Evolutionary conservation across 2,329 filamentous ascomycete genomes (phyloP).

Genomic region (Leptographium flavum): DNA sequence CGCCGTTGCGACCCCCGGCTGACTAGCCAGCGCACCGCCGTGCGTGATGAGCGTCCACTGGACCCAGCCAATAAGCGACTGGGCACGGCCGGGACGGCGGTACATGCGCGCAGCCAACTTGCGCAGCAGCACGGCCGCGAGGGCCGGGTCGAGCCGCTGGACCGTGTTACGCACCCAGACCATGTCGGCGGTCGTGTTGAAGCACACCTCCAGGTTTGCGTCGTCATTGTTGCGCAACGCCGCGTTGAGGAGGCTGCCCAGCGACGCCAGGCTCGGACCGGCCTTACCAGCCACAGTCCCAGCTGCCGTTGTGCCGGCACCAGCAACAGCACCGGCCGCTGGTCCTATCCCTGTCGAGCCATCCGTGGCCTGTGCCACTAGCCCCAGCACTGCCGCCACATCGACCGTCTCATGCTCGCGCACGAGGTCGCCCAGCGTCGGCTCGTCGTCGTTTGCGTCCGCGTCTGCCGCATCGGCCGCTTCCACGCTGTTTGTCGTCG

Average conservation of each 20-base stretch:
- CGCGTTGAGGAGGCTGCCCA: slow-evolving; percentile 86
- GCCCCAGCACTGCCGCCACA: slow-evolving; percentile 46
- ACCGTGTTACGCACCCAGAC: slow-evolving; percentile 76
- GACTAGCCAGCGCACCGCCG: slow-evolving; percentile 74
- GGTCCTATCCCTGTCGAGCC: background rate
- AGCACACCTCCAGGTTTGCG: slow-evolving; percentile 79
- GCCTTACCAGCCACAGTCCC: slow-evolving; percentile 14
- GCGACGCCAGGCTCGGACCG: slow-evolving; percentile 30
- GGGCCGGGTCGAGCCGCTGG: slow-evolving; percentile 71
- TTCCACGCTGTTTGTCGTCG: background rate
- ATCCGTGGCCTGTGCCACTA: slow-evolving; percentile 9
- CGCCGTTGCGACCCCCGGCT: slow-evolving; percentile 68
- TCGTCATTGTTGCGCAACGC: slow-evolving; percentile 85
- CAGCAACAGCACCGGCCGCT: background rate
- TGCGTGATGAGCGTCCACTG: slow-evolving; percentile 90
- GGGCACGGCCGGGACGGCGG: slow-evolving; percentile 74
- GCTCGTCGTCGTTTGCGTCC: slow-evolving; percentile 29
- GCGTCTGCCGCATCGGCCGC: background rate
- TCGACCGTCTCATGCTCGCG: slow-evolving; percentile 63
- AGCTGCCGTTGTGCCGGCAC: too few species aligned
- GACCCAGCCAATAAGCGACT: slow-evolving; percentile 85
- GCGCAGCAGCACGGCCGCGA: slow-evolving; percentile 65
- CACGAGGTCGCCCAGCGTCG: slow-evolving; percentile 68
- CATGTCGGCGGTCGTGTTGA: slow-evolving; percentile 63
- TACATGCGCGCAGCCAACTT: slow-evolving; percentile 80